Conservation (phyloP, 768 basidiomycete genomes). For the Rhodosporidiobolus odoratus region DNA sequence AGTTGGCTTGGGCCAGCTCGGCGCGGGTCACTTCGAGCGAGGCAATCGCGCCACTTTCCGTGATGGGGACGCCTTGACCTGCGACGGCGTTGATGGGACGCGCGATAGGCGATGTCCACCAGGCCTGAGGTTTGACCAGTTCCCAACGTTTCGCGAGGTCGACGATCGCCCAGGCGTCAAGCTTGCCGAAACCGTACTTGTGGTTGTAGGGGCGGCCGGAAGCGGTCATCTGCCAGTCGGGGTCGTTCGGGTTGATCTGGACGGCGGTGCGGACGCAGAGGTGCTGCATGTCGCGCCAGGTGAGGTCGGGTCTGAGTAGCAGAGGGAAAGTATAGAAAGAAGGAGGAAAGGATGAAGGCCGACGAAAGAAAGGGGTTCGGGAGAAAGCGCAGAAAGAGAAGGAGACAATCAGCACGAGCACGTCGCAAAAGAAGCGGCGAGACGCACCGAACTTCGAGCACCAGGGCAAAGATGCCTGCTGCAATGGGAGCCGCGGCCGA, state of each 20-base stretch:
- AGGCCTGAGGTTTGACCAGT: conserved; percentile 87
- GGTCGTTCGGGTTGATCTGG: conserved; percentile 77
- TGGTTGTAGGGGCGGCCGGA: conserved; percentile 67
- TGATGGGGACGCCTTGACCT: conserved; percentile 51
- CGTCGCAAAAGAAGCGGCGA: neutral
- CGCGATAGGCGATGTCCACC: conserved; percentile 61
- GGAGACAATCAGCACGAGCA: neutral
- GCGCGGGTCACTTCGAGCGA: conserved; percentile 66
- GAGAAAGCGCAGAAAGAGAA: neutral
- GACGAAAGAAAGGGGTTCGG: conserved; percentile 1
- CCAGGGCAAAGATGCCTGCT: conserved; percentile 85
- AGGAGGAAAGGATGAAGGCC: neutral
- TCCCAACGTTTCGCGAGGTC: conserved; percentile 74
- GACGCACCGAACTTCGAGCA: conserved; percentile 72
- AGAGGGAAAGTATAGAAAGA: conserved; percentile 9
- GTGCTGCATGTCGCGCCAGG: conserved; percentile 95
- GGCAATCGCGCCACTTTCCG: conserved; percentile 53
- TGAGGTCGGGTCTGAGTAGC: conserved; percentile 71
- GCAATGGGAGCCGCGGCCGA: conserved; percentile 97
- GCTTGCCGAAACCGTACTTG: conserved; percentile 90
- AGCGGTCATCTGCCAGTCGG: conserved; percentile 85
- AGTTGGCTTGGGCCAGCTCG: conserved; percentile 63
- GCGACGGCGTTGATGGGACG: conserved; percentile 43
- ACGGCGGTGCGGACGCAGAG: conserved; percentile 71
- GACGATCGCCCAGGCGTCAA: conserved; percentile 78